Conservation (phyloP, 2,329 filamentous ascomycete species). For the Stagonosporopsis tanaceti region DNA sequence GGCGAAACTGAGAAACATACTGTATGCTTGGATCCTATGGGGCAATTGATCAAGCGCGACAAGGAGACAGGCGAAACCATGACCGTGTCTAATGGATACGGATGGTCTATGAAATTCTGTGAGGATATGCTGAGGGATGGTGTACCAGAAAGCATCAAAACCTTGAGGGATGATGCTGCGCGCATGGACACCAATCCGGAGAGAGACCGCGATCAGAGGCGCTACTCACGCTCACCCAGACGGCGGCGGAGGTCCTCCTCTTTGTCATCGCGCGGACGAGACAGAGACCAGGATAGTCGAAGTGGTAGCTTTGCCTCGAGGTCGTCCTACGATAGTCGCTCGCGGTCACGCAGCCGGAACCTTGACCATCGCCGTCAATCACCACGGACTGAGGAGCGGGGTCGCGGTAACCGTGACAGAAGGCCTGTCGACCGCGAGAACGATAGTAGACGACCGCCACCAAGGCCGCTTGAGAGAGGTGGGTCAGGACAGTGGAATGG, state of each 20-base stretch:
- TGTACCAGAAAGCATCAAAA: constrained; percentile 33
- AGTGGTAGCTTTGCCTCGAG: constrained; percentile 25
- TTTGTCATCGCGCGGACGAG: constrained; percentile 23
- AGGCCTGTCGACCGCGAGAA: constrained; percentile 19
- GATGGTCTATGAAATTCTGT: constrained; percentile 84
- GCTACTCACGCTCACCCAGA: constrained; percentile 19
- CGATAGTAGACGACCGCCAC: constrained; percentile 19
- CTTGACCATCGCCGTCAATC: constrained; percentile 24
- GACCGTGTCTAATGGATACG: constrained; percentile 80
- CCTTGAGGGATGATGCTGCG: constrained; percentile 30
- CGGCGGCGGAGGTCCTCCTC: constrained; percentile 28
- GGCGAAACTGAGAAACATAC: constrained; percentile 55
- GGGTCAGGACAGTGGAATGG: constrained; percentile 23
- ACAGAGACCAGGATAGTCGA: constrained; percentile 22
- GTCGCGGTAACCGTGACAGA: constrained; percentile 17
- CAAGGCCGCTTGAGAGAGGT: constrained; percentile 17
- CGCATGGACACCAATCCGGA: constrained; percentile 25
- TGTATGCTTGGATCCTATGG: constrained; percentile 70
- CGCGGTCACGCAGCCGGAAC: constrained; percentile 23
- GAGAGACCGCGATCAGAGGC: constrained; percentile 20
- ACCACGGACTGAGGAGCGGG: constrained; percentile 16
- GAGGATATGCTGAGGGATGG: constrained; percentile 73
- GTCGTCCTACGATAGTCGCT: constrained; percentile 30
- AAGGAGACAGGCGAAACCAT: constrained; percentile 71
- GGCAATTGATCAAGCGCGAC: constrained; percentile 71